Conservation (phyloP, 1,284 basidiomycete species). For the Ceratobasidium sp. region DNA sequence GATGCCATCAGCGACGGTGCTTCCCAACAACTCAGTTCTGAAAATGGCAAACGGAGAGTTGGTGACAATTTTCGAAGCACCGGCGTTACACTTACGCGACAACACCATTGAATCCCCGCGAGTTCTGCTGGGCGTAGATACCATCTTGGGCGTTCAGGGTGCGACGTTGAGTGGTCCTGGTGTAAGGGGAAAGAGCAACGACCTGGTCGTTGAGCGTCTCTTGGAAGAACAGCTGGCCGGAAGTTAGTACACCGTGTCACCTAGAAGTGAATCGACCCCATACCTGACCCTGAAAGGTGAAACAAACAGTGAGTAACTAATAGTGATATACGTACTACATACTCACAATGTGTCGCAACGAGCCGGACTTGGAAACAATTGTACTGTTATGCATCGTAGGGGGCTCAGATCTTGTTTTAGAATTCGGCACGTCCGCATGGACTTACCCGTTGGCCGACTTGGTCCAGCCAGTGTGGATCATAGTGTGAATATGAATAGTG, state of each 20-base stretch:
- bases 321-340: neutral
- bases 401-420: neutral
- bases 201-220: slow-evolving; percentile 21
- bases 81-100: slow-evolving; percentile 2
- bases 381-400: neutral
- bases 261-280: neutral
- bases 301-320: slow-evolving; percentile 1
- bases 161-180: slow-evolving; percentile 10
- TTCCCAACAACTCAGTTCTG: slow-evolving; percentile 17
- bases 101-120: slow-evolving; percentile 14
- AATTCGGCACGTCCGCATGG: neutral
- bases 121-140: slow-evolving; percentile 21
- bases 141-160: slow-evolving; percentile 20
- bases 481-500: slow-evolving; percentile 8
- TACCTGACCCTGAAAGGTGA: slow-evolving; percentile 18
- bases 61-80: neutral
- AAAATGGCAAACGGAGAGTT: neutral
- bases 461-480: slow-evolving; percentile 9
- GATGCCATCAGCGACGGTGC: slow-evolving; percentile 10
- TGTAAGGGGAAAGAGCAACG: slow-evolving; percentile 23
- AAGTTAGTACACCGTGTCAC: neutral
- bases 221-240: slow-evolving; percentile 10
- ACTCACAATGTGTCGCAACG: slow-evolving; percentile 21
- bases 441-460: slow-evolving; percentile 24
- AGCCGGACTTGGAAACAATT: slow-evolving; percentile 19